Base-by-base conservation (phyloP, 768 basidiomycete genomes). In the Rhodotorula kratochvilovae region DNA sequence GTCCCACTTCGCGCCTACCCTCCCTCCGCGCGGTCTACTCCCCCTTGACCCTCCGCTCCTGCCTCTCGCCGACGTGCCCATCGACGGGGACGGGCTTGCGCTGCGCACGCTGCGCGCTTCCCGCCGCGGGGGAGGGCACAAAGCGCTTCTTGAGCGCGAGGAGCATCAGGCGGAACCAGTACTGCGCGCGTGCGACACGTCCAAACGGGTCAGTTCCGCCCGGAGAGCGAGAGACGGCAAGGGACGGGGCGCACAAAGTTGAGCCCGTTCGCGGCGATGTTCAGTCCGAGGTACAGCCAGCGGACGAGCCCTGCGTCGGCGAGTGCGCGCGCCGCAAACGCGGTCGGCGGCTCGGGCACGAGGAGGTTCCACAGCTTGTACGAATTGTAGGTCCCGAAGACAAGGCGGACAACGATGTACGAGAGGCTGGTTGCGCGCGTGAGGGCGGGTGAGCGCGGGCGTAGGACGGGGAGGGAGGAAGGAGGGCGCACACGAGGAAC, bases 141-240 rank as follows among this genome's bases (percentile, higher is more conserved):
- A 71, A 71, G 33, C 74, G 60, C 54, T 72, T 72, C 11, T 42
- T 29, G 0, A 75, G 65, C 19, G 74, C 74, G 27, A 67, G 42
- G 25, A 75, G 25, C 74, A 75, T 75, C 10, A 71, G 56, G 31
- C 67, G 39, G 74, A 75, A 75, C 74, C 74, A 75, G 55, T 51
- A 64, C 63, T 64, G 54, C 19, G 31, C 10, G 10, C 2, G 5
- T 5, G 5, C 13, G 25, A n/a, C 17, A 17, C 33, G 11, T 5
- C 31, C 16, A 31, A 10, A 3, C 35, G 25, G 54, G 10, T 25
- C 31, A 17, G 16, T n/a, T 31, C n/a, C 51, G 46, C 63, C 39
- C 67, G 57, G 61, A 50, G 61, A 58, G 56, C 1, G 43, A 35
- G 45, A 54, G 57, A 45, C 3, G 61, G 25, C 27, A 10, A 6